phyloP scores from a whole-genome alignment of 2,329 filamentous ascomycete species.

The Cryphonectria nitschkei region DNA sequence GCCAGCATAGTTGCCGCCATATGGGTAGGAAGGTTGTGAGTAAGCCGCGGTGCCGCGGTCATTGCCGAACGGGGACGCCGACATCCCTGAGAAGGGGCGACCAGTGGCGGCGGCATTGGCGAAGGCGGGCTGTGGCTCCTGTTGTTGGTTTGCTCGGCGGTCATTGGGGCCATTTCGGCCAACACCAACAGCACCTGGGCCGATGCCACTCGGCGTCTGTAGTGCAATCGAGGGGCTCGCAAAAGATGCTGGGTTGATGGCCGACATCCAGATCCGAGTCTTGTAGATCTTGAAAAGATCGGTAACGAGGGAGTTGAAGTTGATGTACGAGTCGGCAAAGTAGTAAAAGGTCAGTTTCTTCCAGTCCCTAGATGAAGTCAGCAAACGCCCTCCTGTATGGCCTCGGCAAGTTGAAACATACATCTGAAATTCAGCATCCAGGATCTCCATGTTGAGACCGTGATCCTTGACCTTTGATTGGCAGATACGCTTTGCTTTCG shows the following conservation, averaged over 20 bases:
- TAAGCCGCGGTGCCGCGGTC: conserved; percentile 49
- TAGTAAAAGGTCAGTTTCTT: conserved; percentile 99
- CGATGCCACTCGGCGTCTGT: conserved; percentile 69
- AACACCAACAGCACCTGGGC: conserved; percentile 66
- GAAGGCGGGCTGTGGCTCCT: conserved; percentile 46
- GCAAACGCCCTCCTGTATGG: not conserved
- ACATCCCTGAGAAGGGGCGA: conserved; percentile 49
- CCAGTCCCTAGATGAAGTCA: conserved; percentile 73
- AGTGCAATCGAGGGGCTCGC: conserved; percentile 76
- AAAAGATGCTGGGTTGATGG: conserved; percentile 96
- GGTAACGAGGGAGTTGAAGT: conserved; percentile 96
- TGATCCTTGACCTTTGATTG: conserved; percentile 97
- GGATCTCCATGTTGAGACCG: conserved; percentile 94
- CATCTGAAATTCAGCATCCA: conserved; percentile 99
- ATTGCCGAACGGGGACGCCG: conserved; percentile 45
- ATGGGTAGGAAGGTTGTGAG: conserved; percentile 44
- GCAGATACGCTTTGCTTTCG: conserved; percentile 94
- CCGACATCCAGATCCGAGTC: conserved; percentile 99
- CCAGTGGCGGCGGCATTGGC: conserved; percentile 42
- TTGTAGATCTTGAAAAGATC: conserved; percentile 99
- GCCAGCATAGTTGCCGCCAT: conserved; percentile 47
- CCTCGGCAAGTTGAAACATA: conserved; percentile 54
- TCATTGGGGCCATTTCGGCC: conserved; percentile 51
- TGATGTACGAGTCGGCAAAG: conserved; percentile 97
- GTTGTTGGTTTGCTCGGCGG: conserved; percentile 53